Base-by-base conservation (phyloP, 768 basidiomycete genomes). In the Termitomyces sp. region DNA sequence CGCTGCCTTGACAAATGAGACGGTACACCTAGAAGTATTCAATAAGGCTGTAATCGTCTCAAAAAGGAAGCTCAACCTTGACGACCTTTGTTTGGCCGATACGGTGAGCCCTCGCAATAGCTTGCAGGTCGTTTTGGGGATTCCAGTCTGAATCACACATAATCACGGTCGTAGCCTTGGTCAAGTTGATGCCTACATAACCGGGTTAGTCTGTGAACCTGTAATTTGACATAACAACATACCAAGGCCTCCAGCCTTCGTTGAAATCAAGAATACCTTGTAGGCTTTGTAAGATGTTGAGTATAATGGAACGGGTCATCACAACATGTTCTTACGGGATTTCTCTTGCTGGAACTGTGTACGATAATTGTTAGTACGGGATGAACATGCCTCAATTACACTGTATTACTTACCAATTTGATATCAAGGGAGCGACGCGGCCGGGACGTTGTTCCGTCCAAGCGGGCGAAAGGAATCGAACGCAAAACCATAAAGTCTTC, bases 61-160 rank as follows among this genome's bases (percentile, higher is more conserved):
- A n/a, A 33, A 35, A 46, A 36, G 5, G 33, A 9, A 22, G 36
- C 30, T 6, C 12, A 64, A 83, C 83, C 68, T 87, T 82, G 59
- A 90, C 88, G 26, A 73, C 73, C 64, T 87, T 88, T 53, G 80
- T 88, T 68, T 90, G 88, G 6, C 88, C 88, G 54, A 90, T 88
- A 10, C 91, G 82, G 68, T 92, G 91, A 0, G 91, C 91, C 43
- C 91, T 79, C 24, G 91, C 91, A 69, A 92, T 90, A 0, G 91
- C 91, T 70, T 92, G 90, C 6, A 92, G 72, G 68, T 93, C 91
- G 67, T 90, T 92, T 69, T 91, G 81, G 16, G 83, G 83, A 67
- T 84, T 84, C 82, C 83, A 84, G 47, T 83, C 82, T 0, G 77
- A 80, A 68, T 92, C 90, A 62, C 86, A 88, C 78, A 92, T 87